These are phyloP conservation scores for Wickerhamiella dianesei DNA, from an alignment of 805 yeast genomes.

Conservation along the genomic window DNA sequence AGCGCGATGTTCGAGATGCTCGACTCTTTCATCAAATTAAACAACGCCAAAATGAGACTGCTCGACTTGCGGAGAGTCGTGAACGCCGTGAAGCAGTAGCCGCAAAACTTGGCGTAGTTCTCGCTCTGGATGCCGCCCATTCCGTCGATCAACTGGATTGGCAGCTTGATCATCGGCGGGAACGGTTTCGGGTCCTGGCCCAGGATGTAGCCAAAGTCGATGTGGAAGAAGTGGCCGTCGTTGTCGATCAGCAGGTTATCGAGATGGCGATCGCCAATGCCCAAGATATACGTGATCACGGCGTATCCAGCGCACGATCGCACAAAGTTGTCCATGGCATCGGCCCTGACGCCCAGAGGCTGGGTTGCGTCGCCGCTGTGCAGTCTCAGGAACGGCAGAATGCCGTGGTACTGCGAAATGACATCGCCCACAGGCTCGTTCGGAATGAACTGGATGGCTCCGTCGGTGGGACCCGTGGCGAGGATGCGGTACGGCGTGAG, in stretches of 20 bases:
- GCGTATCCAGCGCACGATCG: slow-evolving; percentile 96
- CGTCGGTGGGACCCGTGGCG: slow-evolving; percentile 84
- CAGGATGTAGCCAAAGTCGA: slow-evolving; percentile 90
- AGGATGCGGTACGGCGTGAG: slow-evolving; percentile 80
- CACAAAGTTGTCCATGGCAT: slow-evolving; percentile 85
- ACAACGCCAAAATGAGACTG: slow-evolving; percentile 74
- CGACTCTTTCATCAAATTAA: slow-evolving; percentile 88
- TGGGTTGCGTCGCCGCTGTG: slow-evolving; percentile 43
- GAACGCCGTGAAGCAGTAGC: slow-evolving; percentile 89
- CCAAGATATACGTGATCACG: slow-evolving; percentile 84
- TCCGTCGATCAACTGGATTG: slow-evolving; percentile 92
- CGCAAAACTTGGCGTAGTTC: slow-evolving; percentile 74
- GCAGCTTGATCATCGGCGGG: slow-evolving; percentile 95
- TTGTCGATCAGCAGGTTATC: slow-evolving; percentile 75
- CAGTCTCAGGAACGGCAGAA: slow-evolving; percentile 52
- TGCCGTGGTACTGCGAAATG: slow-evolving; percentile 58
- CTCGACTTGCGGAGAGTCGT: slow-evolving; percentile 82
- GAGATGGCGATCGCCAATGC: slow-evolving; percentile 94
- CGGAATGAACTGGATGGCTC: slow-evolving; percentile 88
- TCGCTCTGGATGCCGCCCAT: slow-evolving; percentile 89
- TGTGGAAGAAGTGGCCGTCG: slow-evolving; percentile 89
- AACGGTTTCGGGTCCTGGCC: slow-evolving; percentile 98
- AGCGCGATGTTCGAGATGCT: slow-evolving; percentile 78
- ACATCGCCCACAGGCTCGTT: slow-evolving; percentile 79
- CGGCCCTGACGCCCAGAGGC: slow-evolving; percentile 35